A percentile compares a stretch with the other conserved stretches of the same genome.
Evolutionary conservation across 2,329 filamentous ascomycete species (phyloP).

Genomic region (Botrytis tulipae): DNA sequence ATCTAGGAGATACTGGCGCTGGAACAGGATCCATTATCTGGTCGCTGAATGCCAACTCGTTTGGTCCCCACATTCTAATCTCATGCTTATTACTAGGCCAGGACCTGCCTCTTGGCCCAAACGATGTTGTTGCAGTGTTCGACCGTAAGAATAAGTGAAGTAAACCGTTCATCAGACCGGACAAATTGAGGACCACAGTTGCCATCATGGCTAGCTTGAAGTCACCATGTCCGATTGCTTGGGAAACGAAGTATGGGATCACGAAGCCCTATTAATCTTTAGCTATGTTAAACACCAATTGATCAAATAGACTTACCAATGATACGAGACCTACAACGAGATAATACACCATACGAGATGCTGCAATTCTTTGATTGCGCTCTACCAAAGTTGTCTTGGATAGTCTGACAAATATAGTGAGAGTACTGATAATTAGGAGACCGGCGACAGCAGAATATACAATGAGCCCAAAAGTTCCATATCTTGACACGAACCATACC

Average conservation of each 20-base stretch:
- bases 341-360: conserved; percentile 70
- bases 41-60: conserved; percentile 36
- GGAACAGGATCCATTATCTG: conserved; percentile 35
- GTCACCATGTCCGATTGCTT: conserved; percentile 48
- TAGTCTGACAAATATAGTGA: conserved; percentile 57
- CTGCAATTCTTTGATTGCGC: conserved; percentile 58
- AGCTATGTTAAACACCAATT: conserved; percentile 28
- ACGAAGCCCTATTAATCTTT: conserved; percentile 50
- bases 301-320: conserved; percentile 49
- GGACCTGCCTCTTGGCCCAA: conserved; percentile 46
- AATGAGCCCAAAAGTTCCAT: conserved; percentile 56
- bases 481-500: conserved; percentile 64
- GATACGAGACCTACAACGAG: conserved; percentile 53
- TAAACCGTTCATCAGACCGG: conserved; percentile 62
- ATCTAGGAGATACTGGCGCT: conserved; percentile 25
- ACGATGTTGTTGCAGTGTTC: conserved; percentile 57
- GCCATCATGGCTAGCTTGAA: conserved; percentile 60
- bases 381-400: conserved; percentile 55
- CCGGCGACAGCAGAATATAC: conserved; percentile 52
- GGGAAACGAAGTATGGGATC: conserved; percentile 61
- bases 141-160: conserved; percentile 67
- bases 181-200: conserved; percentile 63
- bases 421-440: conserved; percentile 50
- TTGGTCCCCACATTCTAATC: conserved; percentile 48
- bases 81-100: conserved; percentile 50